phyloP scores from a whole-genome alignment of 345 rosid genomes.

The Erysimum cheiranthoides region DNA sequence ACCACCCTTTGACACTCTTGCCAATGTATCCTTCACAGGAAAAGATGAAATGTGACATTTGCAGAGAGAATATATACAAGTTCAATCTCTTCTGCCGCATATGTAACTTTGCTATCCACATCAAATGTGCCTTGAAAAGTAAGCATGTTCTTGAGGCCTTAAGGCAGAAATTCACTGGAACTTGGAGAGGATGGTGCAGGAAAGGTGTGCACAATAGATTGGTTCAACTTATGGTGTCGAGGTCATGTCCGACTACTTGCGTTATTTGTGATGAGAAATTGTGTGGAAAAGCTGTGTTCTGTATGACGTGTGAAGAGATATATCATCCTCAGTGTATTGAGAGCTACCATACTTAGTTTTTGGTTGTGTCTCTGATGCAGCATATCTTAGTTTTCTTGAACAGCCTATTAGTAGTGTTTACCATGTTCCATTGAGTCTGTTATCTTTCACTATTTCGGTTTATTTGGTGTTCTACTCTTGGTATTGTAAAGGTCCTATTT shows the following conservation, averaged over 20 bases:
- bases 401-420: no score
- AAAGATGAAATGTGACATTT: not conserved
- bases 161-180: not conserved
- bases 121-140: no score
- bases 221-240: slow-evolving; percentile 11
- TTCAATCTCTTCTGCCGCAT: slow-evolving; percentile 24
- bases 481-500: no score
- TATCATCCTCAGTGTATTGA: not conserved
- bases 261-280: not conserved
- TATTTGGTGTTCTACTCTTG: no score
- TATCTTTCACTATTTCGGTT: no score
- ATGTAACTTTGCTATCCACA: not conserved
- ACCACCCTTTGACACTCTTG: slow-evolving; percentile 6
- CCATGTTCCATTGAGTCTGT: no score
- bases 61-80: slow-evolving; percentile 5
- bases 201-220: not conserved
- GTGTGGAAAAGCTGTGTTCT: not conserved
- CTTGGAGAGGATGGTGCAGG: not conserved
- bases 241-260: not conserved
- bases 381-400: no score
- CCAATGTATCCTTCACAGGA: not conserved
- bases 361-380: no score
- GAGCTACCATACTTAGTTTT: no score
- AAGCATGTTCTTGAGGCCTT: not conserved
- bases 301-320: not conserved